Conservation (phyloP, 768 basidiomycete species). For the Tulasnella sp. region DNA sequence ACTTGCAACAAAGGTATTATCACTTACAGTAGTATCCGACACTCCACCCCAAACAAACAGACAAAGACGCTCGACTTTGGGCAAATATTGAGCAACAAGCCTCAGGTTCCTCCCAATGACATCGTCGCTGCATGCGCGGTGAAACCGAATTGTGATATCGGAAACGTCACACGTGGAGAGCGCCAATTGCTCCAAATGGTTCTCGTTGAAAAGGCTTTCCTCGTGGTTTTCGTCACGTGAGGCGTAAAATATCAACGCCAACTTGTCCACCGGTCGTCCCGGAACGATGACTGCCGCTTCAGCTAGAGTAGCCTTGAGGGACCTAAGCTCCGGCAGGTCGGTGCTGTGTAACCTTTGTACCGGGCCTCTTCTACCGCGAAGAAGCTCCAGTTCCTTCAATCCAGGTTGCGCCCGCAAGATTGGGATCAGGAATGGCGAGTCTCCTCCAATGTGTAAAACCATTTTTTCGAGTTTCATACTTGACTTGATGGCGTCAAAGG, state of each 20-base stretch:
- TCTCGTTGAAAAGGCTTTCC: neutral
- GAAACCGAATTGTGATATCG: neutral
- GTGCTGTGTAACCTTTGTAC: neutral
- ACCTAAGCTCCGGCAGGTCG: neutral
- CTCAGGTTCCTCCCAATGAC: neutral
- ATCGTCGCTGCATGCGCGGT: neutral
- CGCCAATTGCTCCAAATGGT: neutral
- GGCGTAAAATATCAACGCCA: neutral
- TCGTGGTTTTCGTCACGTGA: neutral
- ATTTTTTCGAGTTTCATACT: neutral
- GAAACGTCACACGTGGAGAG: neutral
- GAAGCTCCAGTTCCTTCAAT: neutral
- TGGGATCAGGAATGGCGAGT: neutral
- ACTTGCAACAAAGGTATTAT: neutral
- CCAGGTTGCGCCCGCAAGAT: neutral
- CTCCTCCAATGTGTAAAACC: neutral
- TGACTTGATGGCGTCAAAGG: neutral
- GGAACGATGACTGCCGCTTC: neutral
- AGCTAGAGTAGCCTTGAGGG: neutral
- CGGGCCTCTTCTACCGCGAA: neutral
- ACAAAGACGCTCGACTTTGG: neutral
- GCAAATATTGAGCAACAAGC: neutral
- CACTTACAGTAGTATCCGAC: neutral
- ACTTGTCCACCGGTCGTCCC: neutral
- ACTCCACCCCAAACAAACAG: neutral